Base-by-base conservation (phyloP, 768 basidiomycete species). In the Rhizopogon salebrosus region DNA sequence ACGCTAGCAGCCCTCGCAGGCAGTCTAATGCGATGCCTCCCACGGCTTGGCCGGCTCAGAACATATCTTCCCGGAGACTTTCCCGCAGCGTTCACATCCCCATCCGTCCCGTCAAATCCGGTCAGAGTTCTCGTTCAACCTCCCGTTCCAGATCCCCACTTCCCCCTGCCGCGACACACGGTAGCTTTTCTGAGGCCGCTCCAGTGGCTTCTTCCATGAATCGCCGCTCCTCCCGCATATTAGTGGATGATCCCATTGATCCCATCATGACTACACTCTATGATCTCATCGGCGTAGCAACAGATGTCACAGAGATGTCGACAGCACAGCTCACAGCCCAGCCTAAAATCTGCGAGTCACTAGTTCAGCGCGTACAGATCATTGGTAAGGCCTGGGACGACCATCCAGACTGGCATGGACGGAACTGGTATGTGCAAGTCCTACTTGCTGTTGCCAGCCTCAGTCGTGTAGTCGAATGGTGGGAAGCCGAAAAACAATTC, bases 401-500 rank as follows among this genome's bases (percentile, higher is more conserved):
- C 48, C 92, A 98, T 70, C 92, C 94, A 20, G 94, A 98, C 67
- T 98, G 95, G 90, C 92, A 94, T 60, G 95, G 97, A 23, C 80
- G 95, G 53, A 92, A 89, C 54, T 99, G 95, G 97, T 98, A 98
- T 70, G 94, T 98, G 49, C 94, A 95, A 65, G 87, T 98, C 24
- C 79, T 98, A 4, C 84, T 98, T 45, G 95, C 97, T 20, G 87
- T 98, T 43, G 97, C 97, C 29, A 93, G 92, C 62, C 83, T 99
- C 57, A 91, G 88, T 69, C 88, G 95, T 53, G 97, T 98, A 26
- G 88, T 98, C 57, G 97, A 98, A 64, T 99, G 97, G 95, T 98
- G 94, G 93, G 95, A 97, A 70, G 97, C 97, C 10, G 95, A 98
- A 75, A 95, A 95, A 64, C 92, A 95, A 60, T 99, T 99, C 70